Base-by-base conservation (phyloP, 768 basidiomycete genomes). In the Phanerochaete carnosa region DNA sequence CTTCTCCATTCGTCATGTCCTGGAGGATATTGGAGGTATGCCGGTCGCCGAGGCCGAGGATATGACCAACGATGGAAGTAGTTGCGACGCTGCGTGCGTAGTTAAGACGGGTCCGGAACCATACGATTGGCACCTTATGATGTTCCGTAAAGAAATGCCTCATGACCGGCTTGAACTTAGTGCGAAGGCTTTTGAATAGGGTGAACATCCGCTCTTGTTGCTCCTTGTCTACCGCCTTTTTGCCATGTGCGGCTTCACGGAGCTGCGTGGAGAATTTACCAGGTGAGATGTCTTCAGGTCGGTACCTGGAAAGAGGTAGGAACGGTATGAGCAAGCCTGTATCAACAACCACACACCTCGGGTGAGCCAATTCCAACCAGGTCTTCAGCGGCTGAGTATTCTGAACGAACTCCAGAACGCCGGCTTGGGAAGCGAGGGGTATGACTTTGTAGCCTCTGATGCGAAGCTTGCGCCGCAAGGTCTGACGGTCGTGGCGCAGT, bases 41-140 rank as follows among this genome's bases (percentile, higher is more conserved):
- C 13, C 96, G 84, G 71, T 99, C 96, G 0, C 96, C 96, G 1
- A 99, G 79, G 8, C 96, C 96, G 22, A 98, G 76, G 45, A 97
- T 78, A 67, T 96, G 90, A 0, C 96, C 97, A 19, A 97, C 92
- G 59, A 98, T 97, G 11, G 93, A 95, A 1, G 87, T 94, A 0
- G 92, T 92, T 4, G 97, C 97, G 16, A 95, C 91, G 70, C 94
- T 96, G 33, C 97, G 86, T 1, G 89, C 85, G 73, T 98, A 99
- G 66, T 86, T 87, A 25, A 98, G 75, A 25, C 95, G 85, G 87
- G 89, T 94, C 13, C 86, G 80, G 70, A 95, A 98, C 96, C 97
- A 99, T 0, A 86, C 79, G 68, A 92, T 88, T 15, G 97, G 96
- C 0, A 80, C 83, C 70, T 90, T 95, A 76, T 95, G 90, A 62